Percentiles rank a stretch among this genome's conserved stretches.
phyloP scores from a whole-genome alignment of 805 yeast genomes.

The Phaffomyces antillensis region DNA sequence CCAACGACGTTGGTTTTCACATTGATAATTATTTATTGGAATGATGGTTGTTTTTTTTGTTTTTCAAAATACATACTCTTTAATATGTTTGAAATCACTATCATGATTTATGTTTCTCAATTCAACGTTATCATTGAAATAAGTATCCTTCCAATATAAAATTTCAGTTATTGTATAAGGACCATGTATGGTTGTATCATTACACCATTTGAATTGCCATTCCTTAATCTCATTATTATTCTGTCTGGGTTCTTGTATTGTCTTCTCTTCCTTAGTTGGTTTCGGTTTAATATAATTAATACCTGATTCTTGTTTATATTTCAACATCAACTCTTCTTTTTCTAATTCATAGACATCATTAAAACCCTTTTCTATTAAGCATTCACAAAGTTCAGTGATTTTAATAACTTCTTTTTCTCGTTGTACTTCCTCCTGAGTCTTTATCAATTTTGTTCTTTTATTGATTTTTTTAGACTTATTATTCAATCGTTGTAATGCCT shows the following conservation, averaged over 20 bases:
- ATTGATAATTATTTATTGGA: constrained; percentile 53
- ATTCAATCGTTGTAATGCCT: constrained; percentile 40
- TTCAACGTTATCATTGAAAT: constrained; percentile 39
- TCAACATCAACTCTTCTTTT: constrained; percentile 48
- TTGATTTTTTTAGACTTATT: constrained; percentile 17
- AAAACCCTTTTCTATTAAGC: constrained; percentile 35
- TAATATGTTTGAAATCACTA: constrained; percentile 11
- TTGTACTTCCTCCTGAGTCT: constrained; percentile 12
- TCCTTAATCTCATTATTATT: constrained; percentile 17
- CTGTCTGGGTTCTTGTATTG: constrained; percentile 11
- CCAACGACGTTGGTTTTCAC: constrained; percentile 59
- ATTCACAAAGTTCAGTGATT: constrained; percentile 44
- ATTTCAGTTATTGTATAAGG: constrained; percentile 44
- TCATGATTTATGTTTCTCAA: constrained; percentile 27
- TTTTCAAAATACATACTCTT: neutral
- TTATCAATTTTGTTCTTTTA: constrained; percentile 8
- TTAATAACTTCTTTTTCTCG: constrained; percentile 23
- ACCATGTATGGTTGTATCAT: constrained; percentile 39
- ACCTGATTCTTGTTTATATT: constrained; percentile 38
- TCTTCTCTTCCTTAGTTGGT: neutral
- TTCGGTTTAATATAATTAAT: constrained; percentile 16
- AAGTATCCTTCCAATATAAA: constrained; percentile 39
- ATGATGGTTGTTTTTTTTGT: neutral
- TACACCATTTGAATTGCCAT: constrained; percentile 47
- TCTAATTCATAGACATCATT: constrained; percentile 44